Base-by-base conservation (phyloP, 2,329 filamentous ascomycete species). In the Aquanectria penicillioides region DNA sequence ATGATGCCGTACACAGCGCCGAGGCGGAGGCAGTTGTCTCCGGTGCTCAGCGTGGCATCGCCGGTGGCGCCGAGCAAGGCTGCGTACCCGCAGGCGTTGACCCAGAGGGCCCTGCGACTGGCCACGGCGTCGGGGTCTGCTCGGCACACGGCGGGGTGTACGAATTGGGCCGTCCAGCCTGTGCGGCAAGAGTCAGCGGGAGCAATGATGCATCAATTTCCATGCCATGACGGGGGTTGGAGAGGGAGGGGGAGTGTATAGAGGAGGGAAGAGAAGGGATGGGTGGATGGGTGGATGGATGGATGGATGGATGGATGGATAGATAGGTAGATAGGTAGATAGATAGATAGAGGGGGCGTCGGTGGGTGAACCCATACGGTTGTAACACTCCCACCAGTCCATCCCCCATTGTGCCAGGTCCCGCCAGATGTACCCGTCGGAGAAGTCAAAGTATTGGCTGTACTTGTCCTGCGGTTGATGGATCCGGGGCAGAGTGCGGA, bases 321-420 rank as follows among this genome's bases (percentile, higher is more conserved):
- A n/a, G n/a, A n/a, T n/a, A n/a, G n/a, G n/a, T n/a, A n/a, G n/a
- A n/a, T n/a, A n/a, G n/a, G n/a, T n/a, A n/a, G n/a, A 37, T 20
- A 15, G 34, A 37, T 18, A 20, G 17, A 11, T 8, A 18, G 34
- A 37, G 34, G 17, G 34, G 18, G 18, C 34, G 20, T 52, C 3
- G 26, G 8, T 4, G 8, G 22, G 15, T n/a, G 5, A 17, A 6
- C 6, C n/a, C 31, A 2, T 37, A 60, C 59, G 9, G 20, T 62
- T 59, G 26, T 56, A 56, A 8, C 20, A 44, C n/a, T 62, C 57
- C 2, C 47, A 36, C 43, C 47, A 60, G 33, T 49, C 17, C 13
- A n/a, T 47, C 3, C 29, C 36, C 57, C 53, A 60, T 2, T 34
- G 22, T 4, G 36, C 57, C 26, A 61, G 47, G 13, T 60, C 17